Conservation (phyloP, 1,284 basidiomycete species). For the Ceratobasidium sp. region DNA sequence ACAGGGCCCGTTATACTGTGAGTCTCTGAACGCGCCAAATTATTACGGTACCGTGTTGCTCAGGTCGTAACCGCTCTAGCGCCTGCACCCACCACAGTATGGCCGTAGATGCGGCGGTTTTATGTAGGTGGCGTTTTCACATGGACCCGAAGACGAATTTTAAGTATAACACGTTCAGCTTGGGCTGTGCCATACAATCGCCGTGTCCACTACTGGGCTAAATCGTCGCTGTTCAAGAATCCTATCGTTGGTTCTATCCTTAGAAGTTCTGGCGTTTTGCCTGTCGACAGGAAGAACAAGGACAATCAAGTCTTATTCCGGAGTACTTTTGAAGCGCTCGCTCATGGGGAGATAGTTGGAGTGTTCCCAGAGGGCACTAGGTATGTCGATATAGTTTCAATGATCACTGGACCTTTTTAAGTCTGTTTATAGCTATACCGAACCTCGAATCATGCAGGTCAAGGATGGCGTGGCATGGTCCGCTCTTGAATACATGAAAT, state of each 20-base stretch:
- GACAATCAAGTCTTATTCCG: conserved; percentile 91
- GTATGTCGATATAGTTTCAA: conserved; percentile 30
- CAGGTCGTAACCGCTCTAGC: conserved; percentile 60
- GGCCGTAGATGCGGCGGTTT: conserved; percentile 87
- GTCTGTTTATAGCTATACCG: conserved; percentile 68
- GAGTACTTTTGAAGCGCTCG: conserved; percentile 89
- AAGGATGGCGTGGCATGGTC: conserved; percentile 98
- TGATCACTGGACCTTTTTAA: background rate
- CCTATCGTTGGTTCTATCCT: conserved; percentile 80
- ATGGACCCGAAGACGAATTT: background rate
- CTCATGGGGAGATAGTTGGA: conserved; percentile 83
- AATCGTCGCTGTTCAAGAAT: conserved; percentile 83
- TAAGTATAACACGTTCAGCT: conserved; percentile 61
- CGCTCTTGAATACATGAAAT: conserved; percentile 90
- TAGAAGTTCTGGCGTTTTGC: conserved; percentile 93
- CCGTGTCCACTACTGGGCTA: conserved; percentile 95
- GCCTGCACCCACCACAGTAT: conserved; percentile 92
- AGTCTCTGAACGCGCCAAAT: conserved; percentile 56
- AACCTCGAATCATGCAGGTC: conserved; percentile 91
- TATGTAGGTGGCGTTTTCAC: conserved; percentile 71
- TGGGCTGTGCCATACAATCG: conserved; percentile 81
- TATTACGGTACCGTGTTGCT: background rate
- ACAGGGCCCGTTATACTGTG: conserved; percentile 91
- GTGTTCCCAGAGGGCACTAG: conserved; percentile 89
- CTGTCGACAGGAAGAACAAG: conserved; percentile 93